A percentile compares a stretch with the other conserved stretches of the same genome.
Evolutionary conservation across 305 asterid species (phyloP).

Genomic region (Caryopteris hybrid): DNA sequence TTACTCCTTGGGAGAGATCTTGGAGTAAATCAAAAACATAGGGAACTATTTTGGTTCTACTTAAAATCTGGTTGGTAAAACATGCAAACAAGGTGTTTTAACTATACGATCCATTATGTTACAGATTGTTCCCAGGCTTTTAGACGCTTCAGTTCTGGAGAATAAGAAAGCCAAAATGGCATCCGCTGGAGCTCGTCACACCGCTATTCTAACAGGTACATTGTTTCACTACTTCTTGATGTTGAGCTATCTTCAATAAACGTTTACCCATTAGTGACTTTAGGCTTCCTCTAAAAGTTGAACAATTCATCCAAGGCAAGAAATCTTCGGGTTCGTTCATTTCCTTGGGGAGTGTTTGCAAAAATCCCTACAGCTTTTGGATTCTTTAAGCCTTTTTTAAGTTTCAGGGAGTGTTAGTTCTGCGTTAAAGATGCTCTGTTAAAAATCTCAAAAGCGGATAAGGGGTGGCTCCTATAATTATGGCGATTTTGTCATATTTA

Average conservation of each 20-base stretch:
- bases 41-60: not conserved
- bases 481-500: too few relatives aligned
- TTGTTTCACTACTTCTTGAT: not conserved
- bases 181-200: conserved; percentile 68
- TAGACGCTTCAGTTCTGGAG: conserved; percentile 51
- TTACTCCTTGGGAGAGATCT: not conserved
- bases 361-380: not conserved
- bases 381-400: too few relatives aligned
- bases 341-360: not conserved
- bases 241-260: not conserved
- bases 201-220: conserved; percentile 53
- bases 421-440: too few relatives aligned
- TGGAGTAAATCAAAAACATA: not conserved
- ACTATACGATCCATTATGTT: not conserved
- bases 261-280: conserved; percentile 8
- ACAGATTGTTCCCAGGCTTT: conserved; percentile 45
- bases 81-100: not conserved
- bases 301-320: not conserved
- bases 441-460: too few relatives aligned
- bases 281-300: not conserved
- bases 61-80: not conserved
- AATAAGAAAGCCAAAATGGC: conserved; percentile 43
- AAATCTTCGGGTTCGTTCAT: not conserved
- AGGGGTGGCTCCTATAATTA: too few relatives aligned
- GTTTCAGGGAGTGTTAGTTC: too few relatives aligned